Evolutionary conservation across 805 yeast genomes (phyloP).

Genomic region (Zygotorulaspora chibaensis): DNA sequence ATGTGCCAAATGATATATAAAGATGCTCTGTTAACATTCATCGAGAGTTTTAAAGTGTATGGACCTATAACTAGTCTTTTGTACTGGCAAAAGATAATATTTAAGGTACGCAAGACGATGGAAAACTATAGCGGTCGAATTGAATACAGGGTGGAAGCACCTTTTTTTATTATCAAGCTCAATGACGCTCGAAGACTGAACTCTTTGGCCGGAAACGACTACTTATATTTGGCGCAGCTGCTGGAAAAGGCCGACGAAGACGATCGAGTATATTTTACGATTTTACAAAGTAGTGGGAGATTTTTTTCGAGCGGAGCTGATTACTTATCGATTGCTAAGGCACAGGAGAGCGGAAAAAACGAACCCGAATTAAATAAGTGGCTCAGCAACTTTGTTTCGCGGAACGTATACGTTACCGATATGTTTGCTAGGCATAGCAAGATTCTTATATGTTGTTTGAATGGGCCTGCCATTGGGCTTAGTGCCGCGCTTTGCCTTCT

Average conservation of each 20-base stretch:
- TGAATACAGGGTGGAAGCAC: conserved; percentile 16
- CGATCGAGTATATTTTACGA: conserved; percentile 56
- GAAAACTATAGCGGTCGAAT: conserved; percentile 13
- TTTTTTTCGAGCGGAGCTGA: conserved; percentile 87
- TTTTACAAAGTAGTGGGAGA: conserved; percentile 66
- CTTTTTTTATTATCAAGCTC: conserved; percentile 58
- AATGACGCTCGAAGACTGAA: conserved; percentile 59
- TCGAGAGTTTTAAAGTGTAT: too few relatives aligned
- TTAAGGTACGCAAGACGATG: not conserved
- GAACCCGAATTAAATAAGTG: conserved; percentile 39
- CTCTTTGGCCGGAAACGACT: conserved; percentile 64
- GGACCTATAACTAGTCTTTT: too few relatives aligned
- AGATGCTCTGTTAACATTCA: too few relatives aligned
- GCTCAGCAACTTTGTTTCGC: conserved; percentile 58
- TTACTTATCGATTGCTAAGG: conserved; percentile 37
- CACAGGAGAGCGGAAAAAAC: conserved; percentile 11
- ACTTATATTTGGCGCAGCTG: conserved; percentile 52
- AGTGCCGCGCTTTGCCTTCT: conserved; percentile 68
- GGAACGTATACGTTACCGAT: conserved; percentile 66
- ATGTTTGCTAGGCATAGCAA: conserved; percentile 67
- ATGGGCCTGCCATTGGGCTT: conserved; percentile 86
- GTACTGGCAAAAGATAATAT: not conserved
- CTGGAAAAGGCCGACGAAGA: conserved; percentile 61
- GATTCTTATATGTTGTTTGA: conserved; percentile 65
- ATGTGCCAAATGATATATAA: too few relatives aligned